Conservation (phyloP, 129 eudicot genomes). For the Arctium minus region DNA sequence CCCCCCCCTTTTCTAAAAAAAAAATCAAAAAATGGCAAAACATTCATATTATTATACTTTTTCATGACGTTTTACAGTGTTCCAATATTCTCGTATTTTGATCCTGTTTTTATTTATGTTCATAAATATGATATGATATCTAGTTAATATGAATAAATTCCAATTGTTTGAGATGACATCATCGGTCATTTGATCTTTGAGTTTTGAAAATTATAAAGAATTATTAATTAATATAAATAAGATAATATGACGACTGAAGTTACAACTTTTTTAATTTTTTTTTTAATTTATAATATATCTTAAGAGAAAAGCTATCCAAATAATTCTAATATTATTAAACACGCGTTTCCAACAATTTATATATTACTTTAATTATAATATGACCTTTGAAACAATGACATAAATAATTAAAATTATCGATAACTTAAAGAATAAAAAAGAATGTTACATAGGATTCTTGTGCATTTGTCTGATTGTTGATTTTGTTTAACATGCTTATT, state of each 20-base stretch:
- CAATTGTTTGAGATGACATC: neutral
- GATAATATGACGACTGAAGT: no score
- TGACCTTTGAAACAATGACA: neutral
- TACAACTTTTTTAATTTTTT: no score
- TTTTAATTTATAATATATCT: no score
- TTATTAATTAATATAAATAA: neutral
- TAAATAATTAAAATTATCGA: neutral
- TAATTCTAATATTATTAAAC: neutral
- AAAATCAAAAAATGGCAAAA: neutral
- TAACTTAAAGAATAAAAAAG: neutral
- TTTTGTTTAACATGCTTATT: neutral
- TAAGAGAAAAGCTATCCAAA: neutral
- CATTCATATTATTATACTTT: neutral
- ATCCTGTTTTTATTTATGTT: neutral
- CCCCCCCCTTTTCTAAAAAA: neutral
- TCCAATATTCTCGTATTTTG: neutral
- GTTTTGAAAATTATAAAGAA: neutral
- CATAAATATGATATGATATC: neutral
- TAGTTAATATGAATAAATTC: neutral
- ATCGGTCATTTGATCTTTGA: neutral
- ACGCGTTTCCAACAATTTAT: neutral
- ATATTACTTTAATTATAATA: neutral
- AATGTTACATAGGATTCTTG: constrained; percentile 22
- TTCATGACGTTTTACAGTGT: neutral
- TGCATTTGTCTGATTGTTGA: neutral